A percentile compares a stretch with the other conserved stretches of the same genome.
Evolutionary conservation across 176 grass and related monocot genomes (phyloP).

Genomic region (Triticum turgidum): DNA sequence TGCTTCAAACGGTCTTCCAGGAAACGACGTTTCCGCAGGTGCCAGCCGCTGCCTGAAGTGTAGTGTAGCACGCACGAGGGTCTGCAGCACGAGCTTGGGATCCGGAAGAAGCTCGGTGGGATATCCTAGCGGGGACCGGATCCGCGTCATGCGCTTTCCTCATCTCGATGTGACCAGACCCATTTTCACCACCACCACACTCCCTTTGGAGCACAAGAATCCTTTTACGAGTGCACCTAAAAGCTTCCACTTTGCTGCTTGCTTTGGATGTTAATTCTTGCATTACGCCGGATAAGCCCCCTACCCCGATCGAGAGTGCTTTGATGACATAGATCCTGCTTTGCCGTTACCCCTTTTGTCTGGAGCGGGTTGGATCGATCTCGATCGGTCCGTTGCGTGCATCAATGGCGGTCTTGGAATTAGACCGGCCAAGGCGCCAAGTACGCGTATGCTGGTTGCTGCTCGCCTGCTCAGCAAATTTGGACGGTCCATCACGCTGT

Average conservation of each 20-base stretch:
- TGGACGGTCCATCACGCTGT: background rate
- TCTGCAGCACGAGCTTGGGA: background rate
- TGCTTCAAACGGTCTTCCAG: constrained; percentile 17
- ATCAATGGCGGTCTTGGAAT: background rate
- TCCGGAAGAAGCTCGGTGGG: background rate
- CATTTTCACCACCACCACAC: background rate
- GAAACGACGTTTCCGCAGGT: background rate
- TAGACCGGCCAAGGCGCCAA: background rate
- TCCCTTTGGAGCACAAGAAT: background rate
- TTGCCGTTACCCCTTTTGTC: background rate
- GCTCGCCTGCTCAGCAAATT: background rate
- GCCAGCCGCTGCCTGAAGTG: no score
- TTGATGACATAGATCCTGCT: constrained; percentile 1
- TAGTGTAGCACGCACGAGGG: no score
- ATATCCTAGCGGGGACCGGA: background rate
- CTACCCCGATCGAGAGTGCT: background rate
- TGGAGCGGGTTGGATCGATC: background rate
- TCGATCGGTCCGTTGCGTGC: background rate
- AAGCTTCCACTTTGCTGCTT: background rate
- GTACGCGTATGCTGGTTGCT: background rate
- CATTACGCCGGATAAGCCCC: background rate
- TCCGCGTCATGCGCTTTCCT: constrained; percentile 32
- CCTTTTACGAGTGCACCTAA: background rate
- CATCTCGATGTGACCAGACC: background rate
- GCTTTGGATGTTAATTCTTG: background rate